A percentile compares a stretch with the other conserved stretches of the same genome.
phyloP scores from a whole-genome alignment of 176 grass and related monocot species.

The Zizania latifolia region DNA sequence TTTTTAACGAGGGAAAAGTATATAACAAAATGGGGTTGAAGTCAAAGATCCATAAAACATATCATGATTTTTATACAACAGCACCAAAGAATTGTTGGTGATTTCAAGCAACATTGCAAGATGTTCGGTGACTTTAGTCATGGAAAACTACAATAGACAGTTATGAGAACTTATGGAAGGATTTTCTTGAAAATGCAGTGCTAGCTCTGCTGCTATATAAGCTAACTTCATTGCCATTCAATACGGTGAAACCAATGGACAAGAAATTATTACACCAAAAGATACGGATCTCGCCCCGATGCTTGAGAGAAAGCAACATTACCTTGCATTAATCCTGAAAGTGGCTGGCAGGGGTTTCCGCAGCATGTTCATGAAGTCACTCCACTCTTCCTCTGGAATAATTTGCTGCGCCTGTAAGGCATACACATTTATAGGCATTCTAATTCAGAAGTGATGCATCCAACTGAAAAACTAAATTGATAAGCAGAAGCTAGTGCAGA shows the following conservation, averaged over 20 bases:
- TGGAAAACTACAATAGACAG: background rate
- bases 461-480: background rate
- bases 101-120: background rate
- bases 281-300: background rate
- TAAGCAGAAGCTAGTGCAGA: background rate
- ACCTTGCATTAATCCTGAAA: slow-evolving; percentile 94
- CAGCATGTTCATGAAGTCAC: slow-evolving; percentile 63
- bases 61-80: too few relatives aligned
- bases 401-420: slow-evolving; percentile 60
- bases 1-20: too few relatives aligned
- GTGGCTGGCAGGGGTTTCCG: slow-evolving; percentile 71
- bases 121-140: background rate
- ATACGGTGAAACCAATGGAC: background rate
- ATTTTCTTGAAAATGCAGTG: background rate
- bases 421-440: slow-evolving; percentile 2
- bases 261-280: background rate
- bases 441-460: background rate
- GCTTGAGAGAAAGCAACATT: slow-evolving; percentile 2
- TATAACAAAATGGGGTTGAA: too few relatives aligned
- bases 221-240: background rate
- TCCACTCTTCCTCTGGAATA: slow-evolving; percentile 77
- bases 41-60: too few relatives aligned
- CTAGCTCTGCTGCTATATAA: background rate
- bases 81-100: background rate
- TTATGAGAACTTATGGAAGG: background rate